Evolutionary conservation across 352 stramenopile genomes (phyloP).

Genomic region (Peronosclerospora sorghi): DNA sequence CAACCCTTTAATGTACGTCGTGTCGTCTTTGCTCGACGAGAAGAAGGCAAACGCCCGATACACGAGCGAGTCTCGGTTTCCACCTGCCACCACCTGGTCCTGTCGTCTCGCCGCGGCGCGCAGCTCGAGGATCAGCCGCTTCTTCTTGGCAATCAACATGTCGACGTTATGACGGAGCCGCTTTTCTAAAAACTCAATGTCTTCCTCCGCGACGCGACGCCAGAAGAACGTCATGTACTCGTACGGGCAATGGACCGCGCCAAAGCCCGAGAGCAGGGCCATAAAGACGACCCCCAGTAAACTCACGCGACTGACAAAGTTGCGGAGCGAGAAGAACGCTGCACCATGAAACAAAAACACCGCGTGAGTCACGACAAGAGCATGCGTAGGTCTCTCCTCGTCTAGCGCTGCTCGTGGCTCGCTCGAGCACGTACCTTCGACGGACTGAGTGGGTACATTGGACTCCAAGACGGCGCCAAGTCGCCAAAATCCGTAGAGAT

Average conservation of each 20-base stretch:
- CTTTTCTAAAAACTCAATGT: constrained; percentile 77
- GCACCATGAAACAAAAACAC: neutral
- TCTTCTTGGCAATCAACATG: constrained; percentile 79
- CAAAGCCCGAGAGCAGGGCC: constrained; percentile 71
- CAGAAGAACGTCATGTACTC: constrained; percentile 82
- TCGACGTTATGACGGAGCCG: constrained; percentile 71
- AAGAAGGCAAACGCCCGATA: constrained; percentile 24
- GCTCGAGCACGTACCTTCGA: constrained; percentile 29
- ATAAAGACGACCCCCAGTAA: constrained; percentile 75
- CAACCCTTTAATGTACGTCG: constrained; percentile 54
- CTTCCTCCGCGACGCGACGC: constrained; percentile 57
- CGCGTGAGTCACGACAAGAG: constrained; percentile 2
- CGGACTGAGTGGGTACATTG: constrained; percentile 25
- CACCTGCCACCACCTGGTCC: constrained; percentile 6
- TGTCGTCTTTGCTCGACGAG: constrained; percentile 14
- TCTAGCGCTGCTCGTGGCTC: constrained; percentile 3
- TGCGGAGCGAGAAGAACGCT: constrained; percentile 67
- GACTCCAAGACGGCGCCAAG: constrained; percentile 45
- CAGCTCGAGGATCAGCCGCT: constrained; percentile 43
- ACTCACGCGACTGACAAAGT: constrained; percentile 76
- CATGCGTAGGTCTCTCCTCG: constrained; percentile 1
- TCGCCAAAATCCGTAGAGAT: constrained; percentile 71
- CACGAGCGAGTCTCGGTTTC: constrained; percentile 24
- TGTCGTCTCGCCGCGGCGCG: constrained; percentile 24
- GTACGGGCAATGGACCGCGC: constrained; percentile 77